phyloP scores from a whole-genome alignment of 371 early-diverging fungal species.

The Mortierella sp. region DNA sequence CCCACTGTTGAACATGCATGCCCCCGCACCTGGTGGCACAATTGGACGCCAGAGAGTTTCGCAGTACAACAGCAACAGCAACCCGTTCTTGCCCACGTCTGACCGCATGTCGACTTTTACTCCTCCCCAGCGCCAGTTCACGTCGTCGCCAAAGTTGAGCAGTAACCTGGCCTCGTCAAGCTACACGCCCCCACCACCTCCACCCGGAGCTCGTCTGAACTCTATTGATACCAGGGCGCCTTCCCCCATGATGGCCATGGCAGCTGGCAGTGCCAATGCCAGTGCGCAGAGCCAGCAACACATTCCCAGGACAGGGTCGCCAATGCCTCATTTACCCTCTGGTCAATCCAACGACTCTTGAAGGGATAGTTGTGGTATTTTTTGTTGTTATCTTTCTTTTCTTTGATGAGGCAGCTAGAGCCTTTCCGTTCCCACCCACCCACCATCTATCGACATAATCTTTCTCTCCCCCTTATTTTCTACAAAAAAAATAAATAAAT shows the following conservation, averaged over 20 bases:
- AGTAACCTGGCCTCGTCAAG: conserved; percentile 33
- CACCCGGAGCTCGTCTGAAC: conserved; percentile 45
- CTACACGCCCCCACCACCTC: conserved; percentile 51
- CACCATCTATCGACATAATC: not conserved
- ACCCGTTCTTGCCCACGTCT: conserved; percentile 12
- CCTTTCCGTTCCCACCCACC: not conserved
- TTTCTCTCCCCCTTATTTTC: not conserved
- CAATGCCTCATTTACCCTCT: conserved; percentile 11
- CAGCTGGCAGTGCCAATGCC: conserved; percentile 21
- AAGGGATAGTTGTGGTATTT: not conserved
- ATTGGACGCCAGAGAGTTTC: conserved; percentile 54
- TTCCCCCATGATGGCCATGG: conserved; percentile 38
- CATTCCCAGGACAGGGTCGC: not conserved
- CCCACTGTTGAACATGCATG: conserved; percentile 52
- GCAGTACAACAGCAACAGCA: conserved; percentile 24
- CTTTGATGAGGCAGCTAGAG: conserved; percentile 1
- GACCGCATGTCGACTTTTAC: conserved; percentile 42
- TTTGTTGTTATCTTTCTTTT: not conserved
- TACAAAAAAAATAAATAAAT: not conserved
- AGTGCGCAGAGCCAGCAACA: not conserved
- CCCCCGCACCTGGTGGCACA: conserved; percentile 48
- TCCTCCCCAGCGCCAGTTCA: conserved; percentile 41
- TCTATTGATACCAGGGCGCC: conserved; percentile 54
- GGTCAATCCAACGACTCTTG: conserved; percentile 14
- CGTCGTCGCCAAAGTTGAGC: conserved; percentile 50